phyloP scores from a whole-genome alignment of 2,329 filamentous ascomycete species.

The Emericellopsis cladophorae region DNA sequence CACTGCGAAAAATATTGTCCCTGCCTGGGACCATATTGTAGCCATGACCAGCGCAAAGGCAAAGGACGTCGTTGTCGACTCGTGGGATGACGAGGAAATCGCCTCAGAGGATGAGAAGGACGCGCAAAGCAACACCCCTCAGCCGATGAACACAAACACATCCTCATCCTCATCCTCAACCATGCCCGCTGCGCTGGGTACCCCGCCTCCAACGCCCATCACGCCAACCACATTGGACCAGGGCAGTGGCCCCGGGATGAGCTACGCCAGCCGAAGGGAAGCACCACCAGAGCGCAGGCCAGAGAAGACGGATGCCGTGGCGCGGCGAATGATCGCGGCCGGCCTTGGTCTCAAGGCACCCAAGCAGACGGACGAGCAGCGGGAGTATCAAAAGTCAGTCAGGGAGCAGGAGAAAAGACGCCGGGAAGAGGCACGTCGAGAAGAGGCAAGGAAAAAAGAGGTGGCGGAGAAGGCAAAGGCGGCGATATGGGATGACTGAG shows the following conservation, averaged over 20 bases:
- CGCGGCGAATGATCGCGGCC: conserved; percentile 77
- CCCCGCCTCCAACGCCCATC: conserved; percentile 57
- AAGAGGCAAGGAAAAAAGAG: conserved; percentile 45
- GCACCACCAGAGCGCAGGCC: conserved; percentile 34
- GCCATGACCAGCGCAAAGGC: conserved; percentile 6
- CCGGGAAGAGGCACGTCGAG: conserved; percentile 58
- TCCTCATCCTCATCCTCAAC: background rate
- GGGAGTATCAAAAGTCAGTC: conserved; percentile 70
- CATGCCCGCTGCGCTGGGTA: conserved; percentile 8
- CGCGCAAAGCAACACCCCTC: conserved; percentile 9
- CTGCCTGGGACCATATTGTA: too few species aligned
- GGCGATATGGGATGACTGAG: conserved; percentile 72
- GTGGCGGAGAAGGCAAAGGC: conserved; percentile 65
- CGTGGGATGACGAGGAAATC: conserved; percentile 47
- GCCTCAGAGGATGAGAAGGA: conserved; percentile 26
- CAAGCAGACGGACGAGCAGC: conserved; percentile 76
- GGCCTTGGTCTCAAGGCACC: conserved; percentile 73
- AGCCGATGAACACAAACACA: background rate
- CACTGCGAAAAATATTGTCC: too few species aligned
- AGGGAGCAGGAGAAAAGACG: conserved; percentile 75
- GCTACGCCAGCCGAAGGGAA: conserved; percentile 3
- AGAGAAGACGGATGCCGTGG: conserved; percentile 89
- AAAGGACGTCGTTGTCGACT: conserved; percentile 21
- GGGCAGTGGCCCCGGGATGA: conserved; percentile 4
- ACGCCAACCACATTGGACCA: conserved; percentile 25